Conservation (phyloP, 345 rosid species). For the Carallia brachiata region DNA sequence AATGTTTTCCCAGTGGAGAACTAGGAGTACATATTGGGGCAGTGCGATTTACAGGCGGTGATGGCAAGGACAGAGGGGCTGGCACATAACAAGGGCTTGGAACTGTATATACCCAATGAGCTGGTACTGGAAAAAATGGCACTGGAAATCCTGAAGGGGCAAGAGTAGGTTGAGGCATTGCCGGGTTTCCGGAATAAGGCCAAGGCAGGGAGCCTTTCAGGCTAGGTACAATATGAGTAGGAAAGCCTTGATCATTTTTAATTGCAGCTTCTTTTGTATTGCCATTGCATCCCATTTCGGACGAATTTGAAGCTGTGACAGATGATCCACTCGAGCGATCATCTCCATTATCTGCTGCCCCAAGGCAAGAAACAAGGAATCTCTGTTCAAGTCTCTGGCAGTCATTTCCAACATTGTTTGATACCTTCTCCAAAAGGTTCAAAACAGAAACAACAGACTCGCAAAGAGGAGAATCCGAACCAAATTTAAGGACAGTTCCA, state of each 20-base stretch:
- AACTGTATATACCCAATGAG: slow-evolving; percentile 16
- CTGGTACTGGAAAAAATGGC: slow-evolving; percentile 14
- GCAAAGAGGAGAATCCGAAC: slow-evolving; percentile 18
- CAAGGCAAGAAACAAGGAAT: slow-evolving; percentile 11
- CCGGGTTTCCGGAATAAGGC: slow-evolving; percentile 36
- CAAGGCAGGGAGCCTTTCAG: slow-evolving; percentile 10
- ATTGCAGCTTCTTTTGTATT: slow-evolving; percentile 12
- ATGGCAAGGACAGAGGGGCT: slow-evolving; percentile 3
- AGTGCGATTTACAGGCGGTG: background rate
- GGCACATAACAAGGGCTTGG: slow-evolving; percentile 18
- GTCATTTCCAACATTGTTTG: slow-evolving; percentile 23
- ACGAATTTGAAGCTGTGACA: slow-evolving; percentile 15
- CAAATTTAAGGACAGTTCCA: slow-evolving; percentile 20
- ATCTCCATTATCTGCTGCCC: slow-evolving; percentile 21
- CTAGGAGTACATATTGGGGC: slow-evolving; percentile 1
- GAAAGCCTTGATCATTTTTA: slow-evolving; percentile 15
- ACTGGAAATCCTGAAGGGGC: slow-evolving; percentile 25
- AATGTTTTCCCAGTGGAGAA: slow-evolving; percentile 25
- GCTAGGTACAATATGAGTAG: slow-evolving; percentile 18
- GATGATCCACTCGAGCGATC: slow-evolving; percentile 15
- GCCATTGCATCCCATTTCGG: slow-evolving; percentile 15
- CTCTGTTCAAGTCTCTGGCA: slow-evolving; percentile 24
- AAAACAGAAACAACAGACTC: slow-evolving; percentile 18
- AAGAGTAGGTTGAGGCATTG: slow-evolving; percentile 22
- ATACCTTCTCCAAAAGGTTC: slow-evolving; percentile 20